Percentiles rank a stretch among this genome's conserved stretches.
Evolutionary conservation across 2,329 filamentous ascomycete genomes (phyloP).

Genomic region (Coniochaeta sp.): DNA sequence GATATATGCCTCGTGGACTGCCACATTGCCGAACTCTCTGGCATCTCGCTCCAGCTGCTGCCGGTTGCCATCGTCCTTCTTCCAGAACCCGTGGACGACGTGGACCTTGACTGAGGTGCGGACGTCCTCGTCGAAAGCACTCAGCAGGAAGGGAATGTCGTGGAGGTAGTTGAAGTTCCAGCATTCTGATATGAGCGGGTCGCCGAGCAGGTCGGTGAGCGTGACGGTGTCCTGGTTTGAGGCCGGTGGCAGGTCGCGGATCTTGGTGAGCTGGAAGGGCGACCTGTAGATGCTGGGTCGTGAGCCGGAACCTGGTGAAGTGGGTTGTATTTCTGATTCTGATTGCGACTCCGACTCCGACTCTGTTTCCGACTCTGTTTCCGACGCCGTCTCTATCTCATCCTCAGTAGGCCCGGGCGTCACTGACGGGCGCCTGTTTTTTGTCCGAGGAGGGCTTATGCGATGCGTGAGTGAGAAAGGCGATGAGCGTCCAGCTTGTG

Average conservation of each 20-base stretch:
- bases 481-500: slow-evolving; percentile 2
- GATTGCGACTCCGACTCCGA: background rate
- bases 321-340: background rate
- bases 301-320: background rate
- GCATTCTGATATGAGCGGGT: slow-evolving; percentile 64
- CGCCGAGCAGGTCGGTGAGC: slow-evolving; percentile 61
- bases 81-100: slow-evolving; percentile 58
- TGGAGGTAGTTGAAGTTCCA: slow-evolving; percentile 67
- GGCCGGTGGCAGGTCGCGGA: slow-evolving; percentile 52
- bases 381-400: background rate
- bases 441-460: slow-evolving; percentile 31
- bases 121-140: slow-evolving; percentile 44
- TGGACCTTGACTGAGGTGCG: slow-evolving; percentile 42
- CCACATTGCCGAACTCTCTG: slow-evolving; percentile 54
- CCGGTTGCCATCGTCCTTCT: slow-evolving; percentile 55
- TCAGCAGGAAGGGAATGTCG: slow-evolving; percentile 49
- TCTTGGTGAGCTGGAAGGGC: slow-evolving; percentile 64
- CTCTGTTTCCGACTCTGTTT: background rate
- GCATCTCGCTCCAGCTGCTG: slow-evolving; percentile 49
- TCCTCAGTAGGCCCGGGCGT: background rate
- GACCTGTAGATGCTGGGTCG: slow-evolving; percentile 36
- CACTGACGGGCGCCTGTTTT: background rate
- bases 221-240: slow-evolving; percentile 60
- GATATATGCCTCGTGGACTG: slow-evolving; percentile 68
- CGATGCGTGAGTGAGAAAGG: slow-evolving; percentile 25